Evolutionary conservation across 148 eudicot genomes (phyloP).

Genomic region (Drosera capensis): DNA sequence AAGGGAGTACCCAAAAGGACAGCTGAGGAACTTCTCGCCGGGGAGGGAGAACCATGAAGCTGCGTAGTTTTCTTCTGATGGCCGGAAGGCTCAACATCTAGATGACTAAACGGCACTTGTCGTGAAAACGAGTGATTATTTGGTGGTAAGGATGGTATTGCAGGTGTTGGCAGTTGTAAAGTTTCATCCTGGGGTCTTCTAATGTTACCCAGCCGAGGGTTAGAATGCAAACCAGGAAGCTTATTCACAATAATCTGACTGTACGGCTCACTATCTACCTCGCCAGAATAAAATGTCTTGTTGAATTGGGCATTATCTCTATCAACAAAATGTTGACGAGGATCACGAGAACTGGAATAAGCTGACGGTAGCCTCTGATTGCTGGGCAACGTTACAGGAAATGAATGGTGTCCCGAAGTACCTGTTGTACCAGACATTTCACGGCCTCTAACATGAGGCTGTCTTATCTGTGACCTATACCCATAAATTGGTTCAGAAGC

Average conservation of each 20-base stretch:
- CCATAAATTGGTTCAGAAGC: slow-evolving; percentile 29
- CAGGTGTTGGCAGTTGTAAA: slow-evolving; percentile 18
- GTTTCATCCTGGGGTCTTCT: slow-evolving; percentile 23
- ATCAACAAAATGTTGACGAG: slow-evolving; percentile 31
- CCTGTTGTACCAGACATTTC: slow-evolving; percentile 22
- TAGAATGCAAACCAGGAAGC: slow-evolving; percentile 15
- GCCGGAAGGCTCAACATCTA: slow-evolving; percentile 26
- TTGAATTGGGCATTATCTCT: slow-evolving; percentile 25
- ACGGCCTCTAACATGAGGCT: slow-evolving; percentile 15
- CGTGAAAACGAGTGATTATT: slow-evolving; percentile 17
- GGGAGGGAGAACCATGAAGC: slow-evolving; percentile 18
- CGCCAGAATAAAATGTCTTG: slow-evolving; percentile 19
- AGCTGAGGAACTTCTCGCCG: slow-evolving; percentile 13
- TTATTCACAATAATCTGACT: slow-evolving; percentile 25
- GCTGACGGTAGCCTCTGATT: slow-evolving; percentile 33
- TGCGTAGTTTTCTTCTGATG: slow-evolving; percentile 13
- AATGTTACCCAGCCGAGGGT: slow-evolving; percentile 14
- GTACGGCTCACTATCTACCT: slow-evolving; percentile 13
- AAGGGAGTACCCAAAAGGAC: slow-evolving; percentile 26
- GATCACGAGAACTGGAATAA: slow-evolving; percentile 18
- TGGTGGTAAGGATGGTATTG: slow-evolving; percentile 16
- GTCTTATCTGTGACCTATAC: slow-evolving; percentile 23
- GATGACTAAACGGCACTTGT: slow-evolving; percentile 13
- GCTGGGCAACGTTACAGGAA: slow-evolving; percentile 23
- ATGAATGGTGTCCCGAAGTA: slow-evolving; percentile 25